Base-by-base conservation (phyloP, 2,329 filamentous ascomycete species). In the Sphaceloma murrayae region DNA sequence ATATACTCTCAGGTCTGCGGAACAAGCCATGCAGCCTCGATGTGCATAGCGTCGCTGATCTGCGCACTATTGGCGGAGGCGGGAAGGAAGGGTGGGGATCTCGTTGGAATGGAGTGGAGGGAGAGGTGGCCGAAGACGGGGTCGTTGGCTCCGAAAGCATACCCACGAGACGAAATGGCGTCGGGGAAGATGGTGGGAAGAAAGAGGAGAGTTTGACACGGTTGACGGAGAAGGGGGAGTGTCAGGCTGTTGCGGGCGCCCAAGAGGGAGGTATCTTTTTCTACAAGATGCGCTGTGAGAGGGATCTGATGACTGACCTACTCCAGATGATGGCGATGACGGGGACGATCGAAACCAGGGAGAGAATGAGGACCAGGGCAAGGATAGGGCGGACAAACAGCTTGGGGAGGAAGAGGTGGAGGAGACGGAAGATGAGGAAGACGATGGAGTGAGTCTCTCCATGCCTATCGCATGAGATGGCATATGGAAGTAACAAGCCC, bases 261-360 rank as follows among this genome's bases (percentile, higher is more conserved):
- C 22, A 16, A 17, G 13, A 14, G n/a, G 36, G 36, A 17, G 36
- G 36, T 30, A 13, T 18, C 36, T 5, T 6, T 27, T 27, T 27
- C 11, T 27, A 11, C 24, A 13, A 31, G n/a, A 26, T n/a, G n/a
- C n/a, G n/a, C n/a, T n/a, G n/a, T n/a, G n/a, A n/a, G n/a, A n/a
- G n/a, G n/a, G n/a, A n/a, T n/a, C n/a, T 14, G 13, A 18, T 19
- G 27, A 16, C 36, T 40, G 24, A 40, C 17, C 14, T 30, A 17
- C 21, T 7, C 11, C 14, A 40, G 36, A 40, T 19, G 36, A 40
- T 40, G 36, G 34, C 4, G 34, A 38, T 21, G 34, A n/a, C n/a
- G n/a, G n/a, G n/a, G n/a, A n/a, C n/a, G n/a, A n/a, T n/a, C n/a
- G n/a, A n/a, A n/a, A n/a, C n/a, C n/a, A n/a, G n/a, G n/a, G n/a